Base-by-base conservation (phyloP, 83 land plant species). In the Picea abies region DNA sequence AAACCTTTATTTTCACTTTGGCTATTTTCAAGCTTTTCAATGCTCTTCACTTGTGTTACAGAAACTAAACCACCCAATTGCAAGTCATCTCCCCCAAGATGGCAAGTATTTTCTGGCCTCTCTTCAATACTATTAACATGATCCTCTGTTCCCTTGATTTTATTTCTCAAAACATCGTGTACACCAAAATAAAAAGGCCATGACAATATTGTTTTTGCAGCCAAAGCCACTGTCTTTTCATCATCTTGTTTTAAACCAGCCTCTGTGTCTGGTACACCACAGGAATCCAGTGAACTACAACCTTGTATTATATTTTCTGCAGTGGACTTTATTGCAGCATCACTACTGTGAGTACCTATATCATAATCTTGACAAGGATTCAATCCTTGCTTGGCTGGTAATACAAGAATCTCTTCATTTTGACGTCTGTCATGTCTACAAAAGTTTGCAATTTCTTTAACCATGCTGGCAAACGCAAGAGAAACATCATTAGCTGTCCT, bases 171-270 rank as follows among this genome's bases (percentile, higher is more conserved):
- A 72, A 72, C 76, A 72, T 41, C 17, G 41, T 72, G n/a, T 41
- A 72, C 8, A 72, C 12, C 76, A 72, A 20, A 41, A 41, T 44
- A 39, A 3, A 37, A 47, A n/a, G 41, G 56, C 14, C 32, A 39
- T 39, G 76, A 71, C 39, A 47, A 37, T 39, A 71, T 32, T 41
- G 52, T 72, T 72, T 44, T 72, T 41, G 25, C 25, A 72, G 25
- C 56, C 23, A 72, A 39, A 44, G 25, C 76, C 76, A 72, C 4
- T 29, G 3, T 72, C 44, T 47, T 47, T 47, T 47, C 52, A 47
- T 72, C 76, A 72, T 72, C 76, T 72, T 72, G 56, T 10, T 37
- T 49, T 72, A 72, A 17, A 72, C 44, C 52, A 41, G 76, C 20
- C 37, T 41, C 56, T 72, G n/a, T 39, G 35, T 68, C 41, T 39